Conservation (phyloP, 805 yeast species). For the Starmerella powellii region DNA sequence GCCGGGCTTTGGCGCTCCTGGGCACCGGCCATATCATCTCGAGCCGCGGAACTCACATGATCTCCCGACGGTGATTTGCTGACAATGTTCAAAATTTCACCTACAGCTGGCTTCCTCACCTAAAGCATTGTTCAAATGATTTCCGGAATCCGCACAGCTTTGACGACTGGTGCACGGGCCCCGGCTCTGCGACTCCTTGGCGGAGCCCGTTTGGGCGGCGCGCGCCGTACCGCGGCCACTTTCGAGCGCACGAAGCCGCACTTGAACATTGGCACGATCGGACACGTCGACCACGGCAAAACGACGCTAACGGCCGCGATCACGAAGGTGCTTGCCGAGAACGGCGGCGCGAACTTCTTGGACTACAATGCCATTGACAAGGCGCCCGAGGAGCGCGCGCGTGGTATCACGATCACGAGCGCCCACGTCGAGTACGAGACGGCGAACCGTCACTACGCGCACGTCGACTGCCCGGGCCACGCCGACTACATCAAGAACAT, state of each 20-base stretch:
- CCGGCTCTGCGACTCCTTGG: no score
- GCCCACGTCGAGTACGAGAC: slow-evolving; percentile 98
- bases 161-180: no score
- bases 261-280: slow-evolving; percentile 93
- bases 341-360: slow-evolving; percentile 86
- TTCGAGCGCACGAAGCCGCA: slow-evolving; percentile 95
- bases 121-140: no score
- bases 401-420: slow-evolving; percentile 97
- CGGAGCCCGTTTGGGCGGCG: slow-evolving; percentile 7
- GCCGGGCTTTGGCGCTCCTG: no score
- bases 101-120: no score
- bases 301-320: slow-evolving; percentile 97
- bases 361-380: slow-evolving; percentile 89
- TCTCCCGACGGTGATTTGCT: no score
- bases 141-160: no score
- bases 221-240: slow-evolving; percentile 43
- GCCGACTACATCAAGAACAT: slow-evolving; percentile 97
- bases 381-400: slow-evolving; percentile 98
- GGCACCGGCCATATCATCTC: no score
- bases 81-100: no score
- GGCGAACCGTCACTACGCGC: slow-evolving; percentile 88
- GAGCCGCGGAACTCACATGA: no score
- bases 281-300: slow-evolving; percentile 98
- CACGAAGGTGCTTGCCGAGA: slow-evolving; percentile 79
- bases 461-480: slow-evolving; percentile 98